These are phyloP conservation scores for Penicillium sp. DNA, from an alignment of 2,329 filamentous ascomycete genomes.

Conservation along the genomic window DNA sequence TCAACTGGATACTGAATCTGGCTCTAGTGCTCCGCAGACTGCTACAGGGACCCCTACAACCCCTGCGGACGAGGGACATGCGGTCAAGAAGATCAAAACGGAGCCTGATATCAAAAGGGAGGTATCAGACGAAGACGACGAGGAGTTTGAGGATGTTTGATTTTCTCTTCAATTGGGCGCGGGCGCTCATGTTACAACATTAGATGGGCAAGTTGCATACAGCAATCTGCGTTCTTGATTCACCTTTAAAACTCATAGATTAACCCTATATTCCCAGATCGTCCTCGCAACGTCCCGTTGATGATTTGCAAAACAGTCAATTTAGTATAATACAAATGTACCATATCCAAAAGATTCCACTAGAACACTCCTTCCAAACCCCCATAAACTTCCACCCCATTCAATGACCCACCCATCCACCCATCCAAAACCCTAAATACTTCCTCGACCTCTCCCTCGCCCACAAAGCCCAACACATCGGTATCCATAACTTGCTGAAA, in stretches of 20 bases:
- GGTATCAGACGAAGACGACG: constrained; percentile 50
- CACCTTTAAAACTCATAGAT: not conserved
- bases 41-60: constrained; percentile 43
- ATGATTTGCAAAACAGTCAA: not conserved
- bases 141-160: constrained; percentile 51
- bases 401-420: not conserved
- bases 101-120: constrained; percentile 43
- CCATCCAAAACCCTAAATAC: not conserved
- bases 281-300: not conserved
- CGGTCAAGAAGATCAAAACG: constrained; percentile 51
- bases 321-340: not conserved
- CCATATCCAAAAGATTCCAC: not conserved
- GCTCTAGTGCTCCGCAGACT: constrained; percentile 45
- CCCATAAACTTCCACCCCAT: constrained; percentile 1
- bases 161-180: constrained; percentile 22
- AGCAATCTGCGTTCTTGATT: not conserved
- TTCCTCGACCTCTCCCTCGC: not conserved
- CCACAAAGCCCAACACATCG: not conserved
- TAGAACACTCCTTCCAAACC: not conserved
- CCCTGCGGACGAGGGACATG: constrained; percentile 44
- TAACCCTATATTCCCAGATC: not conserved
- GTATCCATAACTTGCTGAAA: constrained; percentile 1
- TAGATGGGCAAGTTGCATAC: not conserved
- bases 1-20: constrained; percentile 45
- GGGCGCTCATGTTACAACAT: constrained; percentile 23